Evolutionary conservation across 371 early-diverging fungal species (phyloP).

Genomic region (Apophysomyces variabilis): DNA sequence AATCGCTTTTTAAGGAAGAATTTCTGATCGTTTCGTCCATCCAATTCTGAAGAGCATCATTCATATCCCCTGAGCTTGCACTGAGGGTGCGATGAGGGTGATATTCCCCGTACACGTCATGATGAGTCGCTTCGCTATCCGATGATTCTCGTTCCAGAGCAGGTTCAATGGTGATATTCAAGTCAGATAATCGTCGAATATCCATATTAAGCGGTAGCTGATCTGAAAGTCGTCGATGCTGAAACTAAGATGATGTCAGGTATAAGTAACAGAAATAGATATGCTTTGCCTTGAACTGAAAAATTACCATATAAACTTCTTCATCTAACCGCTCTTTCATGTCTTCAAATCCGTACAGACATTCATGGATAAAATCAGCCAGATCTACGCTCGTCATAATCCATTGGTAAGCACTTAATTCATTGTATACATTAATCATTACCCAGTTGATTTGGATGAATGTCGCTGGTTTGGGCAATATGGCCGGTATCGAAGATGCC

Average conservation of each 20-base stretch:
- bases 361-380: constrained; percentile 32
- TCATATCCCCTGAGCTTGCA: neutral
- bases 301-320: constrained; percentile 25
- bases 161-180: constrained; percentile 48
- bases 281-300: neutral
- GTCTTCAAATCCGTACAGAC: constrained; percentile 33
- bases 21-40: neutral
- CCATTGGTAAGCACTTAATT: neutral
- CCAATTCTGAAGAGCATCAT: neutral
- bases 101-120: neutral
- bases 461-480: neutral
- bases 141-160: constrained; percentile 25
- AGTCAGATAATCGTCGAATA: constrained; percentile 45
- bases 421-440: neutral
- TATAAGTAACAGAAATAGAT: constrained; percentile 1
- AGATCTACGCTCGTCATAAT: constrained; percentile 17
- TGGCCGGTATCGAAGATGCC: constrained; percentile 12
- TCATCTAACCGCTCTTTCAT: constrained; percentile 46
- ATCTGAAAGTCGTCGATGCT: constrained; percentile 33
- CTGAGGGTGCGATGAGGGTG: neutral
- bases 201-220: constrained; percentile 30
- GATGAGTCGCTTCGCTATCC: neutral
- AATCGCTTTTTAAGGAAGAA: neutral
- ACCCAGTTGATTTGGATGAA: constrained; percentile 10
- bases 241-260: constrained; percentile 30